Conservation (phyloP, 768 basidiomycete genomes). For the Termitomyces sp. region DNA sequence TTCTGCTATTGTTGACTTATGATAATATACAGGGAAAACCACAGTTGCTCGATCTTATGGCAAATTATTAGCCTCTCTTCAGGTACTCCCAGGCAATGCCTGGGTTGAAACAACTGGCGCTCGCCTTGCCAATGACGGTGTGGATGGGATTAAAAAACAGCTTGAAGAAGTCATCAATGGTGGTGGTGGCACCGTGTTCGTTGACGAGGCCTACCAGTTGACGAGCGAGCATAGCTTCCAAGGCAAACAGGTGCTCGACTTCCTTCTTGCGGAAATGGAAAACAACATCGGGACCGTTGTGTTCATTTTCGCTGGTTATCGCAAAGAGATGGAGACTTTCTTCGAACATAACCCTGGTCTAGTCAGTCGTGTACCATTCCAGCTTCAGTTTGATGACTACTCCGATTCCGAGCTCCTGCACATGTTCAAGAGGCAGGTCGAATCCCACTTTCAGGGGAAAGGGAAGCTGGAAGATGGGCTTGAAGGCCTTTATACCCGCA, state of each 20-base stretch:
- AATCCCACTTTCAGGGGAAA: background rate
- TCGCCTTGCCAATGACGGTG: conserved; percentile 52
- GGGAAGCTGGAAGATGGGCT: background rate
- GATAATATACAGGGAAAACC: background rate
- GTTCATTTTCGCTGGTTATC: conserved; percentile 71
- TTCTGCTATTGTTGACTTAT: background rate
- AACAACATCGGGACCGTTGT: conserved; percentile 61
- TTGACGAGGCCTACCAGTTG: conserved; percentile 74
- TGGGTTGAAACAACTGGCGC: conserved; percentile 68
- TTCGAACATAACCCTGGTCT: conserved; percentile 76
- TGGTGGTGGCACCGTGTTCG: conserved; percentile 65
- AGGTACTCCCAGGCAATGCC: conserved; percentile 45
- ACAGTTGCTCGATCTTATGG: conserved; percentile 35
- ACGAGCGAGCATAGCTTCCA: conserved; percentile 41
- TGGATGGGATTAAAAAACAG: conserved; percentile 45
- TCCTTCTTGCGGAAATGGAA: conserved; percentile 72
- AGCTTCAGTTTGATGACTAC: conserved; percentile 60
- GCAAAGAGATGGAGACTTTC: conserved; percentile 71
- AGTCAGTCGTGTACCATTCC: conserved; percentile 62
- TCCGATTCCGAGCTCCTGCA: conserved; percentile 28
- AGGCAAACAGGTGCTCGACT: conserved; percentile 63
- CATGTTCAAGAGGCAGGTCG: background rate
- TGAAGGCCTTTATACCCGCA: background rate
- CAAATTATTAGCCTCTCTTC: conserved; percentile 53
- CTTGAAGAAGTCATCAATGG: conserved; percentile 40